Base-by-base conservation (phyloP, 306 rosid species). In the Fagus sylvatica region DNA sequence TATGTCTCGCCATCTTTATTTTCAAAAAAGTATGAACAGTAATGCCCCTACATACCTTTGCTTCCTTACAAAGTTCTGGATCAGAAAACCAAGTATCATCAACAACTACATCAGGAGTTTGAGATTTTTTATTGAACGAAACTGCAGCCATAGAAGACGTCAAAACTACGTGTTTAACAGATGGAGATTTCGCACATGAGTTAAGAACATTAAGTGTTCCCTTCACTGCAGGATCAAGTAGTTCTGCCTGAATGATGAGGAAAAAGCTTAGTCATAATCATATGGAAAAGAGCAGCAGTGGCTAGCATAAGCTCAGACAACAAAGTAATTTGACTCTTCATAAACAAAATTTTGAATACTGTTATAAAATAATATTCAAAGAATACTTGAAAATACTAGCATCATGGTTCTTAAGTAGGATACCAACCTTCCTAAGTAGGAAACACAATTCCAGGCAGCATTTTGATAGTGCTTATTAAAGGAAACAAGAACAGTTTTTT, bases 51-150 rank as follows among this genome's bases (percentile, higher is more conserved):
- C 76, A 75, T 78, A 87, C 91, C 87, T 85, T 78, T 11, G 48
- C 4, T 75, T 78, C 84, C 87, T 73, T 83, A 32, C 82, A 83
- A 78, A 85, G 0, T 34, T 83, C 77, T 2, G 85, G 84, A 75
- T 60, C 78, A 11, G 91, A 72, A 82, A 85, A 85, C 91, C 91
- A 88, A 51, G 91, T 82, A 80, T 88, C 89, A 49, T 88, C 91
- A 42, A 85, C 53, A 39, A 88, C 74, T 1, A 79, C 82, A 48
- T 85, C 87, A 62, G 89, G 87, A 55, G 79, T 76, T 48, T 78
- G 80, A 17, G 89, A 80, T 53, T 65, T 73, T 67, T 78, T 84
- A 66, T 78, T 83, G 49, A 13, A 80, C 30, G 76, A 76, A 62
- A 88, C 85, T 3, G 91, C 89, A n/a, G 91, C 91, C 0, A 80